Evolutionary conservation across 1,139 yeast species (phyloP).

Genomic region (Yamadazyma spencermartinsiae): DNA sequence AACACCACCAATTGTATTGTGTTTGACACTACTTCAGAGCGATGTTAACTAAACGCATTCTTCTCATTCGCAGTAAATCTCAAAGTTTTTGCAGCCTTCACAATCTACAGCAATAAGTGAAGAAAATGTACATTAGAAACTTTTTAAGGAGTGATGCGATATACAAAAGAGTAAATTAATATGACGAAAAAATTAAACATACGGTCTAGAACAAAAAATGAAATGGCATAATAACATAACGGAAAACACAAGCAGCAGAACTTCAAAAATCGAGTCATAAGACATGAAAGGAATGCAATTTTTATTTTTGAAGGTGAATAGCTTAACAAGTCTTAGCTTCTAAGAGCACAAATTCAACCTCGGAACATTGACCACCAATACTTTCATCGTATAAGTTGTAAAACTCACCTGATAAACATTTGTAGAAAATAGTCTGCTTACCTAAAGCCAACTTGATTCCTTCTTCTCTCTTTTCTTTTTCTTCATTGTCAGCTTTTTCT

Average conservation of each 20-base stretch:
- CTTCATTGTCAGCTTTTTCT: slow-evolving; percentile 16
- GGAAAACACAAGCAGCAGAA: neutral
- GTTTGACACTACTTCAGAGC: too few species aligned
- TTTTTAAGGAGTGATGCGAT: slow-evolving; percentile 3
- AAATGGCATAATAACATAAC: slow-evolving; percentile 4
- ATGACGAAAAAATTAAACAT: slow-evolving; percentile 1
- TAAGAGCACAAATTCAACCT: slow-evolving; percentile 36
- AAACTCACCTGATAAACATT: slow-evolving; percentile 45
- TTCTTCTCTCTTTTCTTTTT: slow-evolving; percentile 21
- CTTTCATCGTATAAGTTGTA: slow-evolving; percentile 45
- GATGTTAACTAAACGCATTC: too few species aligned
- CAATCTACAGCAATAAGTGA: neutral
- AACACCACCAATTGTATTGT: too few species aligned
- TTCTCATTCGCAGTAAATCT: too few species aligned
- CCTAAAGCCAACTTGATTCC: slow-evolving; percentile 42
- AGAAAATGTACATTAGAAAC: slow-evolving; percentile 2
- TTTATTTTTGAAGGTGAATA: neutral
- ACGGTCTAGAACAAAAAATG: slow-evolving; percentile 2
- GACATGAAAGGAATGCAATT: neutral
- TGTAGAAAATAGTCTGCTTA: slow-evolving; percentile 37
- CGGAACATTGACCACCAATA: slow-evolving; percentile 40
- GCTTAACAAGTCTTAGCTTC: slow-evolving; percentile 31
- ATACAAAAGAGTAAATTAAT: neutral
- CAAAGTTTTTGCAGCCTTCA: too few species aligned
- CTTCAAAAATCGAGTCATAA: too few species aligned